These are phyloP conservation scores for Trifolium dubium DNA, from an alignment of 306 rosid genomes.

Conservation along the genomic window DNA sequence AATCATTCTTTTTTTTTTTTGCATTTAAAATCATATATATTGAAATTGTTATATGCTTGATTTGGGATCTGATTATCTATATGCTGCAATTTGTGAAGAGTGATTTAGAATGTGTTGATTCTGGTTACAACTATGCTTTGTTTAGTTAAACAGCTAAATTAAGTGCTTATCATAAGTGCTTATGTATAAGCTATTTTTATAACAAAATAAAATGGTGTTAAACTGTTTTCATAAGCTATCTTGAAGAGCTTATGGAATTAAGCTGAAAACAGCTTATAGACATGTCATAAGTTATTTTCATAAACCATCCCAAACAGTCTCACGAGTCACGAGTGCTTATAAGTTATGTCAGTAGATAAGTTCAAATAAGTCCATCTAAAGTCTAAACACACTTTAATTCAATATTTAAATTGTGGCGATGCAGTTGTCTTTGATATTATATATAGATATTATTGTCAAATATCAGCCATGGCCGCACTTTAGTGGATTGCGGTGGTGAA, in stretches of 20 bases:
- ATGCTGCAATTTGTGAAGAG: neutral
- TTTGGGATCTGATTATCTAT: constrained; percentile 26
- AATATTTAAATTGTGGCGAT: neutral
- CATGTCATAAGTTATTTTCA: neutral
- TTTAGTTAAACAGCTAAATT: neutral
- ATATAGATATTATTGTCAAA: no score
- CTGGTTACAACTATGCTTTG: neutral
- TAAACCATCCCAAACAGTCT: neutral
- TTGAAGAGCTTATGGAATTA: neutral
- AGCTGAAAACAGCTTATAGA: neutral
- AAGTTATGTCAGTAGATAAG: neutral
- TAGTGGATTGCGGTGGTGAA: neutral
- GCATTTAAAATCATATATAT: neutral
- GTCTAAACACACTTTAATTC: no score
- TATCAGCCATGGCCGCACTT: neutral
- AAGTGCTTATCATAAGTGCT: neutral
- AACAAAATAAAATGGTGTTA: no score
- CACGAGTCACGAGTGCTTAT: no score
- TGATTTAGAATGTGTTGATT: constrained; percentile 16
- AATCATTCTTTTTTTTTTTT: neutral
- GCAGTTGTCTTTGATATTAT: neutral
- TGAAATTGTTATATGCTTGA: neutral
- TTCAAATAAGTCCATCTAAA: neutral
- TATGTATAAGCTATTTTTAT: neutral
- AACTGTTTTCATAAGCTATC: neutral